Evolutionary conservation across 495 filamentous ascomycete species (phyloP).

Genomic region (Massariosphaeria phaeospora): DNA sequence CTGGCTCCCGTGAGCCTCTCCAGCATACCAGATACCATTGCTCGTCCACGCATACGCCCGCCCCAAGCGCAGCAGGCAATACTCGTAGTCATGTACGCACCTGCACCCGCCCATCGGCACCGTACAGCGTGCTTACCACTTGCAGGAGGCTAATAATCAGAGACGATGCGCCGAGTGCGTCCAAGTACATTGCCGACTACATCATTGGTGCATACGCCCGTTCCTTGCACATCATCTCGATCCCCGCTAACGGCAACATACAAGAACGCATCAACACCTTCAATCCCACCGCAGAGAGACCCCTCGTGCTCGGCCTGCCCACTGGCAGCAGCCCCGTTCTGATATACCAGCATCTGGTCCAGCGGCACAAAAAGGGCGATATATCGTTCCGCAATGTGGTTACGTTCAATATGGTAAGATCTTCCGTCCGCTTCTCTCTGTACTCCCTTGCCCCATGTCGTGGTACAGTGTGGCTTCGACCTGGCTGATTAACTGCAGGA

Average conservation of each 20-base stretch:
- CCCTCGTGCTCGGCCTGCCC: slow-evolving; percentile 78
- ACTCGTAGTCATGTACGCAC: slow-evolving; percentile 27
- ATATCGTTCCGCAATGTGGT: slow-evolving; percentile 84
- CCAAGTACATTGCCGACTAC: slow-evolving; percentile 75
- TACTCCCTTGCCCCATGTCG: slow-evolving; percentile 16
- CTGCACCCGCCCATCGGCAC: slow-evolving; percentile 5
- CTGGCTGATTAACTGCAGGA: slow-evolving; percentile 49
- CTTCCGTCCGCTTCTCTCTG: background rate
- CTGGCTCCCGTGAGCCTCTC: background rate
- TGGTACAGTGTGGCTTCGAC: slow-evolving; percentile 4
- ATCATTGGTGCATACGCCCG: slow-evolving; percentile 58
- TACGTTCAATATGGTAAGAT: slow-evolving; percentile 83
- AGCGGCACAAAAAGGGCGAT: slow-evolving; percentile 68
- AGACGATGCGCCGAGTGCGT: slow-evolving; percentile 60
- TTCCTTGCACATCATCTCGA: slow-evolving; percentile 15
- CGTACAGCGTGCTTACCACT: slow-evolving; percentile 13
- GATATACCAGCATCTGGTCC: slow-evolving; percentile 72
- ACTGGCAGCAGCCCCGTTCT: slow-evolving; percentile 74
- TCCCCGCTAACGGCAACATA: slow-evolving; percentile 16
- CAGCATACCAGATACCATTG: background rate
- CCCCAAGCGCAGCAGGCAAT: slow-evolving; percentile 1
- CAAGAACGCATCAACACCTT: slow-evolving; percentile 66
- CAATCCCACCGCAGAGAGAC: slow-evolving; percentile 61
- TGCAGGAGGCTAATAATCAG: slow-evolving; percentile 80
- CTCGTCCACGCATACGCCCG: background rate